A percentile compares a stretch with the other conserved stretches of the same genome.
Conservation (phyloP, 495 filamentous ascomycete species). For the Rhizodiscina lignyota region DNA sequence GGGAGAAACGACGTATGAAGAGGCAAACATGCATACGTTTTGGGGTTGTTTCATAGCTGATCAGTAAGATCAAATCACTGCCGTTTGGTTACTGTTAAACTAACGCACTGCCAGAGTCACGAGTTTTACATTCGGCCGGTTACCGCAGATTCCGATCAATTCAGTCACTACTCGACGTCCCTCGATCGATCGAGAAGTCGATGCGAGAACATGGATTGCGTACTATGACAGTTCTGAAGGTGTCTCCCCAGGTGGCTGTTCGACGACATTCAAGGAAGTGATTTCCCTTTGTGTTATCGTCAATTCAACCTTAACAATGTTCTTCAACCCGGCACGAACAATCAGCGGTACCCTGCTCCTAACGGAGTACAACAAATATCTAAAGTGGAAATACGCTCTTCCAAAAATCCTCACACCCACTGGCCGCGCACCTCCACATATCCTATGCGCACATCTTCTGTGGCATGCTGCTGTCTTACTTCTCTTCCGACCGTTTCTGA, state of each 20-base stretch:
- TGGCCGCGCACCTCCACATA: constrained; percentile 7
- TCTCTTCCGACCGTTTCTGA: constrained; percentile 24
- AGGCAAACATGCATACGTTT: constrained; percentile 8
- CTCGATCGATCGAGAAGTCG: constrained; percentile 3
- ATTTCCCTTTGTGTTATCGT: constrained; percentile 7
- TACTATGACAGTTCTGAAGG: background rate
- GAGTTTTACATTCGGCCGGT: constrained; percentile 8
- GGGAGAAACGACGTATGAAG: too few relatives aligned
- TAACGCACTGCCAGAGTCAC: constrained; percentile 3
- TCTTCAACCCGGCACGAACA: constrained; percentile 6
- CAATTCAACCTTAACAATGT: constrained; percentile 10
- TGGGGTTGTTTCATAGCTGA: constrained; percentile 11
- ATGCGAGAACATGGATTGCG: constrained; percentile 5
- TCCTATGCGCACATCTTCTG: constrained; percentile 6
- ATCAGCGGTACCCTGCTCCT: constrained; percentile 6
- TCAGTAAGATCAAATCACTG: constrained; percentile 4
- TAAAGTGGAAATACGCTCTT: constrained; percentile 4
- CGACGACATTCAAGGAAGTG: constrained; percentile 7
- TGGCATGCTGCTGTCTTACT: constrained; percentile 20
- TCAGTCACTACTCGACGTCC: constrained; percentile 8
- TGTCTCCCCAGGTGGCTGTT: constrained; percentile 2
- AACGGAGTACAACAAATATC: constrained; percentile 6
- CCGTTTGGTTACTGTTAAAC: background rate
- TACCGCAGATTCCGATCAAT: constrained; percentile 6
- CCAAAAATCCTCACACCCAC: constrained; percentile 1